These are phyloP conservation scores for Gossypium stocksii DNA, from an alignment of 345 rosid genomes.

Conservation along the genomic window DNA sequence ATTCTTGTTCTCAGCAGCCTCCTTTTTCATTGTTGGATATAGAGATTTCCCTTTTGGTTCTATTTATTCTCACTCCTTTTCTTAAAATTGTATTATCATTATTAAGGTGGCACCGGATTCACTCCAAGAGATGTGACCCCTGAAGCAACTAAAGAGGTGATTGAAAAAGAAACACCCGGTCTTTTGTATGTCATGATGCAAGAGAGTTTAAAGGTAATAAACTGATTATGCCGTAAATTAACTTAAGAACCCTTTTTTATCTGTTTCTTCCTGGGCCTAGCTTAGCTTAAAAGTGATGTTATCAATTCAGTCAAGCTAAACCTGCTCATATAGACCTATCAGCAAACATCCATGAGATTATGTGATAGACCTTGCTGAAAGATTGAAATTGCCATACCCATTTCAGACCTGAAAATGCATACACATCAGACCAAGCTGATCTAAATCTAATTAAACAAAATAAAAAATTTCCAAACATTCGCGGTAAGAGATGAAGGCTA, in stretches of 20 bases:
- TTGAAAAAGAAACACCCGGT: conserved; percentile 88
- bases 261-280: neutral
- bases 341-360: neutral
- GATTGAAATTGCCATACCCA: neutral
- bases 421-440: too few relatives aligned
- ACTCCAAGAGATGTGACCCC: conserved; percentile 96
- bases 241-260: neutral
- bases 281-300: neutral
- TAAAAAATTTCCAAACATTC: neutral
- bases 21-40: neutral
- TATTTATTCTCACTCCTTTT: neutral
- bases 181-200: conserved; percentile 90
- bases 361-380: conserved; percentile 1
- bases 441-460: neutral
- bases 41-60: neutral
- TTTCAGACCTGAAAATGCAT: neutral
- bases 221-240: neutral
- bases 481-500: neutral
- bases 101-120: conserved; percentile 88
- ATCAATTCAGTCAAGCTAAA: neutral
- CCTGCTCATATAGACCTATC: neutral
- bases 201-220: conserved; percentile 82
- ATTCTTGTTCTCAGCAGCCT: conserved; percentile 11
- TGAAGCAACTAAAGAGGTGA: conserved; percentile 84
- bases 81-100: conserved; percentile 16